Percentiles rank a stretch among this genome's conserved stretches.
Evolutionary conservation across 306 rosid species (phyloP).

Genomic region (Astragalus membranaceus): DNA sequence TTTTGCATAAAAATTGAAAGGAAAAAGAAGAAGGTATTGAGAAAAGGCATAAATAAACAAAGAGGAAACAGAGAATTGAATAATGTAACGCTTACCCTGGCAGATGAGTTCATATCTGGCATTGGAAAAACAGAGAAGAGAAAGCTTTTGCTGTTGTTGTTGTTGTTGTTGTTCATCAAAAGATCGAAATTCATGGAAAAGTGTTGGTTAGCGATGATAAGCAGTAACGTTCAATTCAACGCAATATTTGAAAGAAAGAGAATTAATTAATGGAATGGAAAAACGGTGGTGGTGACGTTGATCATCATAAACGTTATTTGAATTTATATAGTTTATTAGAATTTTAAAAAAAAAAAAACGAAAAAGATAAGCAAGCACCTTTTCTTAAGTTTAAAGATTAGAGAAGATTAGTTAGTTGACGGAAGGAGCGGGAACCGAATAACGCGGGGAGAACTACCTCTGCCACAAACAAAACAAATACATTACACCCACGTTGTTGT

Average conservation of each 20-base stretch:
- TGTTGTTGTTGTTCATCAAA: not conserved
- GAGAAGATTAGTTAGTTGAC: constrained; percentile 7
- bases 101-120: constrained; percentile 9
- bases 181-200: not conserved
- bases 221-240: no score
- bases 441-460: not conserved
- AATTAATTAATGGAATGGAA: no score
- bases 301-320: not conserved
- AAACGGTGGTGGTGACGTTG: no score
- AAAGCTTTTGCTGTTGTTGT: not conserved
- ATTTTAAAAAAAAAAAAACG: not conserved
- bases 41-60: not conserved
- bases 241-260: no score
- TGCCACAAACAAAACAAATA: not conserved
- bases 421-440: constrained; percentile 25
- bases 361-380: not conserved
- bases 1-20: not conserved
- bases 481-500: not conserved
- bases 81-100: not conserved
- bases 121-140: not conserved
- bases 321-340: not conserved
- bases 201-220: not conserved
- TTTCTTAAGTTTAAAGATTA: not conserved
- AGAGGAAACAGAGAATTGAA: not conserved
- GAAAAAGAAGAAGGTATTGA: not conserved